Evolutionary conservation across 352 stramenopile genomes (phyloP), one percentile per base, ranked within the genome.

Genomic region (Phytophthora pisi): DNA sequence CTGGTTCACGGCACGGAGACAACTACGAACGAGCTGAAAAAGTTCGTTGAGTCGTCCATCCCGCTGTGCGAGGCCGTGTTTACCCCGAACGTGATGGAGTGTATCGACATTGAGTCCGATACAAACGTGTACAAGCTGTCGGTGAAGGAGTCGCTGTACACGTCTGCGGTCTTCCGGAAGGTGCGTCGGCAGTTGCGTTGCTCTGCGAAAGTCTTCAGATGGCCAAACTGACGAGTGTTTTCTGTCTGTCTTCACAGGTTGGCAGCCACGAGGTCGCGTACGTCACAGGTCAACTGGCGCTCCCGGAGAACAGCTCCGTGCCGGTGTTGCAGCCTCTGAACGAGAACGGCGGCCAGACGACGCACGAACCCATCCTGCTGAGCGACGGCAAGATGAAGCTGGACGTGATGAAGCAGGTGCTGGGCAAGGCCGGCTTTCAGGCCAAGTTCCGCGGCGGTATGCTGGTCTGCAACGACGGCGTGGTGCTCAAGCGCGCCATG

Each of bases 101-200:
- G 88, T 65, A 95, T 96, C 61, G 89, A 96, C 64, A 96, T 96
- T 50, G 89, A 96, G 61, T 96, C 88, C 24, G 89, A 95, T 65
- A 96, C 89, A 57, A 96, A 93, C 36, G 87, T 96, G 53, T 96
- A 93, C 83, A 96, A 96, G 64, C 71, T 96, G 13, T 84, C 87
- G 2, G 75, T 96, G 49, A 96, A 94, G 57, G 89, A 96, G 46
- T 90, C 88, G 46, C 64, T 96, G 23, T 96, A 96, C 66, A 93
- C 88, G 5, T 90, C 88, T 15, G 79, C 84, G 0, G 71, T 90
- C 4, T 96, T 96, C 72, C 83, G 84, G 31, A 95, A 96, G 74
- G 88, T 93, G 57, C 20, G 81, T 57, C 54, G 26, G 26, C 15
- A 55, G 28, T 38, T 54, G 38, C 40, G 10, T 15, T 40, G 9